These are phyloP conservation scores for Cryptococcus floricola DNA, from an alignment of 1,284 basidiomycete genomes.

Conservation along the genomic window DNA sequence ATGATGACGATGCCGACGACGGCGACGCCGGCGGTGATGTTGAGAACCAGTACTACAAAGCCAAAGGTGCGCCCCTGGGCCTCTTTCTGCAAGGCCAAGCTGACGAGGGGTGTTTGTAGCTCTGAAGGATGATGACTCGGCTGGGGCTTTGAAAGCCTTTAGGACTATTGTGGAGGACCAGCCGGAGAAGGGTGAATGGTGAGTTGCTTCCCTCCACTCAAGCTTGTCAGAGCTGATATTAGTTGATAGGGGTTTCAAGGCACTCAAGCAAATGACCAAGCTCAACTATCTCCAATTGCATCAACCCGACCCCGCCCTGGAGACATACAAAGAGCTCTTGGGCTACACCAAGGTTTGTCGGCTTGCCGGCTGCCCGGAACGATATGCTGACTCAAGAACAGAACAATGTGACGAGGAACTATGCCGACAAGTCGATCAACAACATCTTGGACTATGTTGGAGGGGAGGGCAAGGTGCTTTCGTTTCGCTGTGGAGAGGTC, in stretches of 20 bases:
- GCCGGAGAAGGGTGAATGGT: constrained; percentile 90
- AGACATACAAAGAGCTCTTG: constrained; percentile 78
- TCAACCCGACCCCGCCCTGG: constrained; percentile 76
- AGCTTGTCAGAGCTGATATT: constrained; percentile 13
- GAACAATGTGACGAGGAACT: constrained; percentile 46
- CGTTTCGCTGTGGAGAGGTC: too few relatives aligned
- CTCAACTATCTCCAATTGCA: constrained; percentile 77
- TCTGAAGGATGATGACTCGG: constrained; percentile 86
- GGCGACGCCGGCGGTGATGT: constrained; percentile 76
- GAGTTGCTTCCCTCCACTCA: background rate
- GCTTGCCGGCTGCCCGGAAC: background rate
- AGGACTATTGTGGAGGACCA: constrained; percentile 82
- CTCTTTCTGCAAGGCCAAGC: background rate
- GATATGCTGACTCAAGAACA: constrained; percentile 6
- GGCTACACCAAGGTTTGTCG: constrained; percentile 72
- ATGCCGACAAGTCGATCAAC: constrained; percentile 97
- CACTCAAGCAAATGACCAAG: constrained; percentile 96
- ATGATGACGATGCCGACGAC: constrained; percentile 65
- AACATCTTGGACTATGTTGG: constrained; percentile 98
- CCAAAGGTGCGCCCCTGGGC: constrained; percentile 66
- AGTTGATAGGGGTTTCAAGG: constrained; percentile 89
- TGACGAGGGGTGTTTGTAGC: constrained; percentile 54
- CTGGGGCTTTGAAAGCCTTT: constrained; percentile 84
- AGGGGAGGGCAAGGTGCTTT: constrained; percentile 68
- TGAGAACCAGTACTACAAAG: constrained; percentile 98